Evolutionary conservation across 1,139 yeast species (phyloP).

Genomic region (Debaryomycetaceae sp.): DNA sequence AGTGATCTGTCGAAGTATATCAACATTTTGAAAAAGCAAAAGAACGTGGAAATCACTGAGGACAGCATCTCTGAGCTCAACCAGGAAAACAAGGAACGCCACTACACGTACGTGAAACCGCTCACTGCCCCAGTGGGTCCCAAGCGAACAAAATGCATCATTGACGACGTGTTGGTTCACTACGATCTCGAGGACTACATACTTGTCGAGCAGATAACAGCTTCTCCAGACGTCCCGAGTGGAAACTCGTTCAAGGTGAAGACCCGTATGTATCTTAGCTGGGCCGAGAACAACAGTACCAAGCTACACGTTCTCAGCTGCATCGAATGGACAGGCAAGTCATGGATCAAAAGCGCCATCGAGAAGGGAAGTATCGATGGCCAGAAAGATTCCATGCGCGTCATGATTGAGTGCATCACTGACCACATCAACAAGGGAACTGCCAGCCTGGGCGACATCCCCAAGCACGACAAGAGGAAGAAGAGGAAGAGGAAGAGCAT

Average conservation of each 20-base stretch:
- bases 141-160: constrained; percentile 81
- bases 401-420: constrained; percentile 57
- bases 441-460: not conserved
- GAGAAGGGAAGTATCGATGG: constrained; percentile 94
- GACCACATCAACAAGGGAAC: constrained; percentile 28
- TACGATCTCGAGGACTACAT: constrained; percentile 58
- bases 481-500: constrained; percentile 19
- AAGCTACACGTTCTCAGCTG: constrained; percentile 58
- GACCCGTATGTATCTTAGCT: constrained; percentile 63
- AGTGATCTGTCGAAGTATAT: constrained; percentile 58
- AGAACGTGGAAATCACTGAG: constrained; percentile 63
- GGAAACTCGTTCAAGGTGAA: constrained; percentile 78
- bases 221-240: constrained; percentile 93
- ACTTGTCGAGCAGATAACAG: constrained; percentile 62
- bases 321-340: constrained; percentile 89
- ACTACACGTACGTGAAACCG: constrained; percentile 75
- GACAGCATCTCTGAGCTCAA: constrained; percentile 43
- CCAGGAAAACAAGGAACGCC: constrained; percentile 39
- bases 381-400: constrained; percentile 67
- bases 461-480: constrained; percentile 21
- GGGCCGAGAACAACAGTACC: constrained; percentile 76
- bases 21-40: constrained; percentile 59
- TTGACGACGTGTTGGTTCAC: constrained; percentile 67
- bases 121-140: constrained; percentile 86
- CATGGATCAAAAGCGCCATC: constrained; percentile 87